A percentile compares a stretch with the other conserved stretches of the same genome.
phyloP scores from a whole-genome alignment of 345 rosid genomes.

The Schrenkiella parvula region DNA sequence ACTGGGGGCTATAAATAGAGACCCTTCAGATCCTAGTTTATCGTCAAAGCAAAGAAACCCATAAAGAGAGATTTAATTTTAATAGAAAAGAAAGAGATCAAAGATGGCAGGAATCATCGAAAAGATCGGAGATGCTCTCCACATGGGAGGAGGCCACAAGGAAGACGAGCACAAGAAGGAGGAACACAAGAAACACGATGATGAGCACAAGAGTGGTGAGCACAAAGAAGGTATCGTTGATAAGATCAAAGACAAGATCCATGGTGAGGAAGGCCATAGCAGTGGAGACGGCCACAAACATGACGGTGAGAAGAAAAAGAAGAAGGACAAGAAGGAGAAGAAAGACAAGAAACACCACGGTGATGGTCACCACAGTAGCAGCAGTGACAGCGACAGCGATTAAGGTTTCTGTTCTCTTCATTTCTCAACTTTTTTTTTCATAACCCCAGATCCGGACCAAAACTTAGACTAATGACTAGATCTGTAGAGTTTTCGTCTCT shows the following conservation, averaged over 20 bases:
- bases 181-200: conserved; percentile 28
- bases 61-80: not conserved
- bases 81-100: not conserved
- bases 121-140: conserved; percentile 65
- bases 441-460: not conserved
- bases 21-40: conserved; percentile 3
- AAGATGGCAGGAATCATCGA: conserved; percentile 56
- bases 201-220: conserved; percentile 34
- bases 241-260: conserved; percentile 42
- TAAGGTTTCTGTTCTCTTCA: conserved; percentile 13
- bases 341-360: conserved; percentile 40
- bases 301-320: conserved; percentile 38
- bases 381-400: conserved; percentile 72
- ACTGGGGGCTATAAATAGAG: conserved; percentile 16
- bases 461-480: not conserved
- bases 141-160: conserved; percentile 51
- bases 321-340: conserved; percentile 47
- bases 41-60: conserved; percentile 1
- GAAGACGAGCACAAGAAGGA: conserved; percentile 42
- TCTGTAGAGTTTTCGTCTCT: not conserved
- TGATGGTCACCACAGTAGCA: conserved; percentile 48
- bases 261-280: conserved; percentile 33
- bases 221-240: conserved; percentile 50
- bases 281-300: conserved; percentile 17
- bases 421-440: not conserved